phyloP scores from a whole-genome alignment of 768 basidiomycete genomes.

The Macrolepiota fuliginosa region DNA sequence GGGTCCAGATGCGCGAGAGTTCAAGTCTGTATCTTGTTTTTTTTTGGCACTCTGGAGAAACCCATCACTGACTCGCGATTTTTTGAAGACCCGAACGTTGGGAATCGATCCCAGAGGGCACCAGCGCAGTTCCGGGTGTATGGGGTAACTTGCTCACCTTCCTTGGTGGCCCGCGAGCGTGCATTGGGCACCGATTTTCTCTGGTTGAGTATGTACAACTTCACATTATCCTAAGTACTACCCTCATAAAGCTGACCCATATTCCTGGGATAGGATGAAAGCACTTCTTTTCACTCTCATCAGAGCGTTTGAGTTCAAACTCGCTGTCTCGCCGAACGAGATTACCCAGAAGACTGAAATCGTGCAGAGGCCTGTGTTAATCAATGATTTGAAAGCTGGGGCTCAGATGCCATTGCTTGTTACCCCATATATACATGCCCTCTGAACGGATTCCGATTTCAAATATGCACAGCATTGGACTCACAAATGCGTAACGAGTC shows the following conservation, averaged over 20 bases:
- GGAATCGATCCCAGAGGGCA: conserved; percentile 43
- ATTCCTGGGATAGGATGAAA: conserved; percentile 24
- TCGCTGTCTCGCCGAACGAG: conserved; percentile 40
- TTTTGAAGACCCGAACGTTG: conserved; percentile 65
- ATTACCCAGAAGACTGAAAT: conserved; percentile 30
- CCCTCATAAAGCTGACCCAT: background rate
- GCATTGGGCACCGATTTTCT: conserved; percentile 68
- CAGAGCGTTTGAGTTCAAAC: conserved; percentile 45
- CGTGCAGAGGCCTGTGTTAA: conserved; percentile 44
- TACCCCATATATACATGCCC: conserved; percentile 19
- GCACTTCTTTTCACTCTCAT: conserved; percentile 29
- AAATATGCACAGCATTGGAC: too few relatives aligned
- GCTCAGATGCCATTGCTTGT: conserved; percentile 48
- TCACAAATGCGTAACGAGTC: too few relatives aligned
- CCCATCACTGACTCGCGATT: too few relatives aligned
- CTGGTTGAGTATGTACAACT: conserved; percentile 47
- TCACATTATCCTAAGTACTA: background rate
- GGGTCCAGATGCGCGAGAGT: conserved; percentile 63
- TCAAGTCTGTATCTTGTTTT: conserved; percentile 37
- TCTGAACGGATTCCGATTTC: too few relatives aligned
- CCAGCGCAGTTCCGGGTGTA: conserved; percentile 49
- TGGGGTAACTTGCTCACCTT: conserved; percentile 62
- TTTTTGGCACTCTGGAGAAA: too few relatives aligned
- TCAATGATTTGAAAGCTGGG: conserved; percentile 37
- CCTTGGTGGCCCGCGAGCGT: conserved; percentile 61